phyloP scores from a whole-genome alignment of 345 rosid species.

The Linum tenue region DNA sequence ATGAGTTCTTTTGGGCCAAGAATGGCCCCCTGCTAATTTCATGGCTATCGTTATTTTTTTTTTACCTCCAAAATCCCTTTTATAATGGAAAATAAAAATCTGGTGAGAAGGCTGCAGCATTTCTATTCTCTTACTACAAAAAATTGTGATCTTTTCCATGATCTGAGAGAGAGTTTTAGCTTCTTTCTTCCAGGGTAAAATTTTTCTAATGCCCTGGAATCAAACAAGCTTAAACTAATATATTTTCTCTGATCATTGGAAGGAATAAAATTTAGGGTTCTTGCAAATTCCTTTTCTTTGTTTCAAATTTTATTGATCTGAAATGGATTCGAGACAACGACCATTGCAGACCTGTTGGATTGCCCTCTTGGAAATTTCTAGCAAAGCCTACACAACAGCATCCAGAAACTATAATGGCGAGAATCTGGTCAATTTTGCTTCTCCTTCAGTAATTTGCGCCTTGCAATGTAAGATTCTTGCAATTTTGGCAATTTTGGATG shows the following conservation, averaged over 20 bases:
- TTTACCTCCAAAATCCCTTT: background rate
- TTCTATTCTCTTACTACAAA: background rate
- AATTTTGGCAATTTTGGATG: constrained; percentile 34
- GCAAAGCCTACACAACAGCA: constrained; percentile 28
- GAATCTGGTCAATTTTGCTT: background rate
- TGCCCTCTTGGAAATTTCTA: constrained; percentile 25
- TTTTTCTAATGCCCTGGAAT: no score
- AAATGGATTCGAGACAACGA: constrained; percentile 30
- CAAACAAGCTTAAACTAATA: no score
- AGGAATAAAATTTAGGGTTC: background rate
- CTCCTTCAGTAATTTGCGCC: constrained; percentile 17
- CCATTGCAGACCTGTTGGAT: constrained; percentile 54
- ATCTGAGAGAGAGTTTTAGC: background rate
- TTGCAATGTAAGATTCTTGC: constrained; percentile 28
- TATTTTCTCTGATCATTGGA: background rate
- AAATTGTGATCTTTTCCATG: background rate
- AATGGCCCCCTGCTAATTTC: background rate
- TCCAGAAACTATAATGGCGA: background rate
- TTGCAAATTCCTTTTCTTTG: no score
- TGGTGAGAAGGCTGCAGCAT: background rate
- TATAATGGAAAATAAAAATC: no score
- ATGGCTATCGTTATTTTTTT: background rate
- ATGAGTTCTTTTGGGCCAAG: background rate
- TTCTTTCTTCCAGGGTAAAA: no score
- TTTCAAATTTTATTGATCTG: background rate